These are phyloP conservation scores for Oryza glumipatula DNA, from an alignment of 176 grass and related monocot genomes.

Conservation along the genomic window DNA sequence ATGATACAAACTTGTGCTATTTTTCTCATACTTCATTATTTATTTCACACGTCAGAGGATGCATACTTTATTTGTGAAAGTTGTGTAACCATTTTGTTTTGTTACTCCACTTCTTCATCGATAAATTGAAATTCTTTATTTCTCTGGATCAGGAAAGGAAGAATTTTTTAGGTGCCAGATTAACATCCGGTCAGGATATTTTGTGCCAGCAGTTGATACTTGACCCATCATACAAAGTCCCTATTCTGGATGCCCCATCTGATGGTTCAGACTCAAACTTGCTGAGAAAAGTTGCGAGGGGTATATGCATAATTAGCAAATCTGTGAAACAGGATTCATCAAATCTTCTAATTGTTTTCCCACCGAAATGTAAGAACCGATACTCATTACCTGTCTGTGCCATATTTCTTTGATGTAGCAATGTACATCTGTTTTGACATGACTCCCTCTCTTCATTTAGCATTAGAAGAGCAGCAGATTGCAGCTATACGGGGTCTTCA, in stretches of 20 bases:
- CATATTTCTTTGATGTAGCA: slow-evolving; percentile 5
- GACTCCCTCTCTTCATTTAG: slow-evolving; percentile 51
- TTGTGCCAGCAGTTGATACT: slow-evolving; percentile 74
- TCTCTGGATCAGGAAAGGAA: slow-evolving; percentile 62
- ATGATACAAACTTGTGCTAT: slow-evolving; percentile 22
- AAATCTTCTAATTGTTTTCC: slow-evolving; percentile 81
- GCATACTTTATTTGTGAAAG: slow-evolving; percentile 18
- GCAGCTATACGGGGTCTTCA: slow-evolving; percentile 75
- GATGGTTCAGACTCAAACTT: slow-evolving; percentile 49
- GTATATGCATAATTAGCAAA: slow-evolving; percentile 76
- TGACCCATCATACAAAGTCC: slow-evolving; percentile 70
- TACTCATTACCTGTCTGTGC: slow-evolving; percentile 24
- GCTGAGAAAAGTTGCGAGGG: slow-evolving; percentile 58
- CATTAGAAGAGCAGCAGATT: slow-evolving; percentile 68
- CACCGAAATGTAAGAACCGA: slow-evolving; percentile 82
- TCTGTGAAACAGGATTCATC: slow-evolving; percentile 65
- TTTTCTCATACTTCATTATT: neutral
- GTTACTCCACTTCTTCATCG: no score
- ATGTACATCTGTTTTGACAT: slow-evolving; percentile 26
- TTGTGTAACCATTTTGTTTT: slow-evolving; percentile 6
- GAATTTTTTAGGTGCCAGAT: slow-evolving; percentile 66
- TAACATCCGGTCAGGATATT: slow-evolving; percentile 91
- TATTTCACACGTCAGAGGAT: slow-evolving; percentile 1
- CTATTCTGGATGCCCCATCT: slow-evolving; percentile 48
- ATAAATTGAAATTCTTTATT: neutral